Evolutionary conservation across 306 rosid genomes (phyloP).

Genomic region (Delonix regia): DNA sequence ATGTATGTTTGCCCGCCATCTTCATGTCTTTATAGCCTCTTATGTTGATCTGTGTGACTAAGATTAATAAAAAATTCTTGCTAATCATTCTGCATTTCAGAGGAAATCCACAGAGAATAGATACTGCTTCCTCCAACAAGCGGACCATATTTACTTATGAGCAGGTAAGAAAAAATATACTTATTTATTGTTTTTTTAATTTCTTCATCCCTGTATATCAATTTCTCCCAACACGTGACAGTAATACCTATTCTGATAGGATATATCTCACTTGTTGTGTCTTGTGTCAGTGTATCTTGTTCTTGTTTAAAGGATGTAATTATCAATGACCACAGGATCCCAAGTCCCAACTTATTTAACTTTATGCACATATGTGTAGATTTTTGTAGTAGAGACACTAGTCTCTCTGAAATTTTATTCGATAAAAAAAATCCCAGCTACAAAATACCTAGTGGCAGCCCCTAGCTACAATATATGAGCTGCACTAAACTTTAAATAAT

Average conservation of each 20-base stretch:
- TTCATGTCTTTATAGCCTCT: conserved; percentile 6
- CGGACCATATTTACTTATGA: conserved; percentile 87
- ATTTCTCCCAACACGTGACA: conserved; percentile 1
- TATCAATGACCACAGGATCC: neutral
- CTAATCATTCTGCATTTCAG: conserved; percentile 49
- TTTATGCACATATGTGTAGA: neutral
- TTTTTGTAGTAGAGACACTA: no score
- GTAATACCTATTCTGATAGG: neutral
- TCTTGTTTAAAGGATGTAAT: conserved; percentile 4
- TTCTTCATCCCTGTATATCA: conserved; percentile 2
- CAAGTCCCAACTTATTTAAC: neutral
- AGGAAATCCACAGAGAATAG: conserved; percentile 99
- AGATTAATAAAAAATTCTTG: conserved; percentile 7
- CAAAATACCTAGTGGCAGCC: no score
- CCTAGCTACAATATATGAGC: no score
- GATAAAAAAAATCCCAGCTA: no score
- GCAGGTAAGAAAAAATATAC: conserved; percentile 59
- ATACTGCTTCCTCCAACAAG: conserved; percentile 83
- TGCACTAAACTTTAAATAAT: no score
- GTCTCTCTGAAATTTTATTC: no score
- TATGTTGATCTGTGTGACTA: conserved; percentile 13
- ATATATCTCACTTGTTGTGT: neutral
- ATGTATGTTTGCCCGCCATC: conserved; percentile 14
- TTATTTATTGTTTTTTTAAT: neutral
- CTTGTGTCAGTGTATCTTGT: neutral